Evolutionary conservation across 2,329 filamentous ascomycete species (phyloP).

Genomic region (Cryoendolithus antarcticus): DNA sequence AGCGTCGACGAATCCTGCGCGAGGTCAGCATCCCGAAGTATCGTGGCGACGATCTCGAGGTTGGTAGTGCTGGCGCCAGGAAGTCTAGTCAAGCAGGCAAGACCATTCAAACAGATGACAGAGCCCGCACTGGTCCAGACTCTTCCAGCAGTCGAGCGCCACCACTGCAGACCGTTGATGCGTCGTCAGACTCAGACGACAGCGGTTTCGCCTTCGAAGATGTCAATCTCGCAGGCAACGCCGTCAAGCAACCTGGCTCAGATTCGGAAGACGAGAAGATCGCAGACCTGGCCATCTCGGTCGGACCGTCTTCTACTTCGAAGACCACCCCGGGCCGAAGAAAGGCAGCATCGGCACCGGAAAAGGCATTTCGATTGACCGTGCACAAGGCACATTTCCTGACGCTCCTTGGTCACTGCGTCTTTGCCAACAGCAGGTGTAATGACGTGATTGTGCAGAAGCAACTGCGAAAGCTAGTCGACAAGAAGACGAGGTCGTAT

Average conservation of each 20-base stretch:
- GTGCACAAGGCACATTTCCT: slow-evolving; percentile 81
- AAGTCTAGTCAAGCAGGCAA: no score
- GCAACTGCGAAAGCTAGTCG: slow-evolving; percentile 51
- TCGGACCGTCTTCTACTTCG: slow-evolving; percentile 15
- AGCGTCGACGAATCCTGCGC: no score
- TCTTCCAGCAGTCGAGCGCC: not conserved
- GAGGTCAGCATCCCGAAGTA: no score
- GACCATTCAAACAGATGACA: no score
- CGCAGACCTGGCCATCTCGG: slow-evolving; percentile 29
- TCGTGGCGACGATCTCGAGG: no score
- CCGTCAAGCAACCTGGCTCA: slow-evolving; percentile 7
- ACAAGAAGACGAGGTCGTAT: slow-evolving; percentile 51
- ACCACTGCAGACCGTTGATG: slow-evolving; percentile 17
- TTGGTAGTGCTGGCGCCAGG: no score
- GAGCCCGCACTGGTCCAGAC: no score
- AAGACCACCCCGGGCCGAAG: slow-evolving; percentile 21
- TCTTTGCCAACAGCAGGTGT: slow-evolving; percentile 73
- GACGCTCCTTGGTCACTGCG: slow-evolving; percentile 68
- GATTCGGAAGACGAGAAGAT: slow-evolving; percentile 16
- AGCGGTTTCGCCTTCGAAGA: slow-evolving; percentile 54
- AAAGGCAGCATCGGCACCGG: slow-evolving; percentile 42
- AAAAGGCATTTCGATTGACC: slow-evolving; percentile 52
- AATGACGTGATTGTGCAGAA: slow-evolving; percentile 37
- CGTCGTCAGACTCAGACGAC: slow-evolving; percentile 34
- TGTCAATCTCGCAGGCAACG: slow-evolving; percentile 34